Evolutionary conservation across 306 rosid species (phyloP).

Genomic region (Begonia loranthoides): DNA sequence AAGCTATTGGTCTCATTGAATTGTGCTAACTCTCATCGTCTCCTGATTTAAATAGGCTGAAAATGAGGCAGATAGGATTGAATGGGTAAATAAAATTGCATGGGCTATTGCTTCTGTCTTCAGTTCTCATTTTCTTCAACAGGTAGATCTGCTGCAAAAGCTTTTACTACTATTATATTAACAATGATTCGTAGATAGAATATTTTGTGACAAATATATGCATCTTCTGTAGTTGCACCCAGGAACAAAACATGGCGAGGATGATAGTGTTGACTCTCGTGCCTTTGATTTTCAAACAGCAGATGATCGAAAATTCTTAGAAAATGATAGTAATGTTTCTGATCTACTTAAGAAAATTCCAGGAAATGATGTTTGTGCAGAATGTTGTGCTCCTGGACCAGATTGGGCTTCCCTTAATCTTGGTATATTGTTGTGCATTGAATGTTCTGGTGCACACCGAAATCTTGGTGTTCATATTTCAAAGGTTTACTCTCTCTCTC

Average conservation of each 20-base stretch:
- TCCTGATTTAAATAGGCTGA: slow-evolving; percentile 60
- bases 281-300: slow-evolving; percentile 28
- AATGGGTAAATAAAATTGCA: slow-evolving; percentile 74
- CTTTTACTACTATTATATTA: neutral
- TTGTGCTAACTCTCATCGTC: slow-evolving; percentile 6
- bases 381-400: slow-evolving; percentile 75
- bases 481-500: slow-evolving; percentile 33
- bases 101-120: slow-evolving; percentile 68
- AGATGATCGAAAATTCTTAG: slow-evolving; percentile 23
- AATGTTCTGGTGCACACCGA: slow-evolving; percentile 95
- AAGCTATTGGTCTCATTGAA: neutral
- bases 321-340: slow-evolving; percentile 44
- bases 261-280: slow-evolving; percentile 20
- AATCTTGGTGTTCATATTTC: slow-evolving; percentile 97
- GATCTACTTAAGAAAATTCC: slow-evolving; percentile 61
- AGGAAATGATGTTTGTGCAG: slow-evolving; percentile 90
- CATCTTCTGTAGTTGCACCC: slow-evolving; percentile 52
- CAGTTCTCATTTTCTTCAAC: slow-evolving; percentile 73
- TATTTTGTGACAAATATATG: slow-evolving; percentile 8
- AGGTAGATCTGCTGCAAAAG: slow-evolving; percentile 34
- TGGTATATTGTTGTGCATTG: slow-evolving; percentile 82
- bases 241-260: slow-evolving; percentile 15
- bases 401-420: slow-evolving; percentile 99
- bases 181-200: neutral
- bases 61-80: slow-evolving; percentile 94